Evolutionary conservation across 192 early-diverging fungal species (phyloP), one percentile per base, ranked within the genome.

Genomic region (Podila minutissima): DNA sequence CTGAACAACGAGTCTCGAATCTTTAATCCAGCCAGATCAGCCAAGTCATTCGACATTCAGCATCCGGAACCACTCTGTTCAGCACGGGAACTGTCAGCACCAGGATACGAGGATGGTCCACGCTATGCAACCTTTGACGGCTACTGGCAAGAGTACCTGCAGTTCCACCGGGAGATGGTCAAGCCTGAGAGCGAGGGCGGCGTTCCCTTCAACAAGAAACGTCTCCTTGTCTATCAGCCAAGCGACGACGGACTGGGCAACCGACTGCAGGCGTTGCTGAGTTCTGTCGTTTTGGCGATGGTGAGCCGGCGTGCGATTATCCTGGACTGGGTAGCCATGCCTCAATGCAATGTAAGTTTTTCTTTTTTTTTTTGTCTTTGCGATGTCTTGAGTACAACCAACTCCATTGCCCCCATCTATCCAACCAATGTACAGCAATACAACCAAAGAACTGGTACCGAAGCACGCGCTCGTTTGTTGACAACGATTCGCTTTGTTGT

Each of bases 311-410:
- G 77, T 53, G 77, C 77, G 17, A 69, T 81, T 48, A 57, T 81
- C 49, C 55, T 73, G 9, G 77, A 81, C 71, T 81, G 77, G 71
- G 60, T 69, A 48, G 77, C 77, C 2, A 72, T 32, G 58, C 77
- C 77, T 1, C 71, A 81, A 60, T 81, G 77, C 66, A 81, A 81
- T 51, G 77, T 81, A 81, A 61, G 77, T 79, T 38, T 22, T 68
- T n/a, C n/a, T 31, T 48, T 60, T 11, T 31, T 38, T 20, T 33
- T n/a, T 60, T 69, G 29, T 17, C 31, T 66, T 50, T 59, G 11
- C 62, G 31, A 13, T 38, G 15, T 8, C 49, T 51, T 38, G 24
- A 41, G 10, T 24, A 26, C 35, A 9, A 4, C 61, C 22, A 9
- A 4, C 61, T 11, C 35, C 13, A 1, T 2, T 29, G 29, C 29